Percentiles rank a stretch among this genome's conserved stretches.
Evolutionary conservation across 371 early-diverging fungal species (phyloP).

Genomic region (Mucor piriformis): DNA sequence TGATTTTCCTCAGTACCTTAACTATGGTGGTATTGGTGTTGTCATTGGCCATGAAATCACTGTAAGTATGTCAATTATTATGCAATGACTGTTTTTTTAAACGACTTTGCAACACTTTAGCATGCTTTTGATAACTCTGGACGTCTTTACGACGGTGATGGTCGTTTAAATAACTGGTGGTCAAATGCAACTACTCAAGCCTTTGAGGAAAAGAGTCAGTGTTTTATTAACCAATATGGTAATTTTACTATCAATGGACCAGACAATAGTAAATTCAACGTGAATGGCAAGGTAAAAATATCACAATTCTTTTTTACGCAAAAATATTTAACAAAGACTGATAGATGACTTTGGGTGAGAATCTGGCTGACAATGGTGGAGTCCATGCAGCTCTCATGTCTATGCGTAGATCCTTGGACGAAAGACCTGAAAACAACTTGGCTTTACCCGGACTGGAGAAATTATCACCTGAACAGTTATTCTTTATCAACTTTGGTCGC

Average conservation of each 20-base stretch:
- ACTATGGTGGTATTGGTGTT: conserved; percentile 63
- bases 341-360: conserved; percentile 70
- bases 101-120: conserved; percentile 1
- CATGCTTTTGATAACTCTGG: conserved; percentile 60
- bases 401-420: conserved; percentile 15
- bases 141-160: conserved; percentile 55
- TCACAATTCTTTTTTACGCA: neutral
- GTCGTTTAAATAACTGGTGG: conserved; percentile 67
- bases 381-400: conserved; percentile 42
- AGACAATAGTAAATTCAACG: conserved; percentile 23
- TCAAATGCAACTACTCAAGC: conserved; percentile 46
- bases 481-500: conserved; percentile 48
- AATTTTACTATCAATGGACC: conserved; percentile 42
- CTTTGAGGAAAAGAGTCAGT: conserved; percentile 56
- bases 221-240: conserved; percentile 70
- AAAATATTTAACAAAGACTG: no score
- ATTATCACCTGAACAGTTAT: conserved; percentile 44
- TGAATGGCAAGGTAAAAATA: conserved; percentile 53
- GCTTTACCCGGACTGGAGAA: conserved; percentile 16
- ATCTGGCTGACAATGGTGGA: conserved; percentile 82
- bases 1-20: conserved; percentile 53
- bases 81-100: neutral
- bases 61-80: conserved; percentile 27
- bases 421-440: conserved; percentile 4
- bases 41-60: conserved; percentile 68